Conservation (phyloP, 2,329 filamentous ascomycete species). For the Rasamsonia emersonii region DNA sequence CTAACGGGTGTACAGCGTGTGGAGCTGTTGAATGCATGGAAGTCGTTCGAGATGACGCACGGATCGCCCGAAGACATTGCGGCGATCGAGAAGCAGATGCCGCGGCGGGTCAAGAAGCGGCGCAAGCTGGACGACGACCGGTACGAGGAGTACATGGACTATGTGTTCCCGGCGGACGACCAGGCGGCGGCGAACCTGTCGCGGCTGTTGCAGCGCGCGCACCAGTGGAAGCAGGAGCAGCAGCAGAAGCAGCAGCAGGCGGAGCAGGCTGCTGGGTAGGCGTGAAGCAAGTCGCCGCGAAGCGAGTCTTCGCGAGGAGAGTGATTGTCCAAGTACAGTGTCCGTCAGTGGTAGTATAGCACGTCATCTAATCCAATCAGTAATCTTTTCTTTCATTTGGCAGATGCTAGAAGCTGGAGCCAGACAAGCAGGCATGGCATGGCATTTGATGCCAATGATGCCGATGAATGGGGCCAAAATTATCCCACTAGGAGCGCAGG, state of each 20-base stretch:
- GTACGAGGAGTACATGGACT: constrained; percentile 96
- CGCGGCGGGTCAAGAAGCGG: constrained; percentile 82
- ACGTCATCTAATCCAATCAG: too few species aligned
- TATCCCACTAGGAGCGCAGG: too few species aligned
- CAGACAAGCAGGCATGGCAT: too few species aligned
- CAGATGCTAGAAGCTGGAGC: too few species aligned
- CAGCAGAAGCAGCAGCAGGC: neutral
- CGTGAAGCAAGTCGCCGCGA: neutral
- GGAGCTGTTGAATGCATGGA: constrained; percentile 82
- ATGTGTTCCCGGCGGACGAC: constrained; percentile 93
- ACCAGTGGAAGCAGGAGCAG: constrained; percentile 69
- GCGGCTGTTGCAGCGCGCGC: constrained; percentile 74
- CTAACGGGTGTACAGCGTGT: constrained; percentile 53
- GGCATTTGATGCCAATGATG: neutral
- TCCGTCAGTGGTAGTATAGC: too few species aligned
- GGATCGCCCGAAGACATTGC: constrained; percentile 67
- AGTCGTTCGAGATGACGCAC: constrained; percentile 81
- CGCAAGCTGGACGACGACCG: constrained; percentile 85
- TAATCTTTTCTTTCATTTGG: too few species aligned
- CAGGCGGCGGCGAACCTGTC: constrained; percentile 75
- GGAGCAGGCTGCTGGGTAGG: neutral
- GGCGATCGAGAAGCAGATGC: constrained; percentile 87
- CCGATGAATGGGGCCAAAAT: too few species aligned
- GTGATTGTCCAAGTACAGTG: too few species aligned
- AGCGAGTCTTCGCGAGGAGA: neutral